These are phyloP conservation scores for Plenodomus lindquistii DNA, from an alignment of 2,329 filamentous ascomycete genomes.

Conservation along the genomic window DNA sequence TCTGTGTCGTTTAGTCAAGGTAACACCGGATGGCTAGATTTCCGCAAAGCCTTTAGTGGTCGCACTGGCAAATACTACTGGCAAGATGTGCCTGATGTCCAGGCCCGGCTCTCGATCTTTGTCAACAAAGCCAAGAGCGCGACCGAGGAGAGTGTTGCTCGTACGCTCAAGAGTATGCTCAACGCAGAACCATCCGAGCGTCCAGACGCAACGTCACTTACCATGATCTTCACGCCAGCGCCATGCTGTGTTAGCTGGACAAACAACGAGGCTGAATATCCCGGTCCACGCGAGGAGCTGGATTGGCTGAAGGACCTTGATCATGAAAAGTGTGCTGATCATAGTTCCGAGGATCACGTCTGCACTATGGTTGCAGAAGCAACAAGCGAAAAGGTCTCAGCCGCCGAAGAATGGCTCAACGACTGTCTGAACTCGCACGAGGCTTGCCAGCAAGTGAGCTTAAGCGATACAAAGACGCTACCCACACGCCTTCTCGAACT, in stretches of 20 bases:
- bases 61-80: constrained; percentile 41
- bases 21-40: constrained; percentile 27
- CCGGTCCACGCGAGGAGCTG: constrained; percentile 38
- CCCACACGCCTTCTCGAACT: constrained; percentile 41
- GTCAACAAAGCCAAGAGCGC: constrained; percentile 19
- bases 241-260: constrained; percentile 44
- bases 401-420: constrained; percentile 34
- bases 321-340: constrained; percentile 21
- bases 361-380: not conserved
- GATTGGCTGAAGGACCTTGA: constrained; percentile 28
- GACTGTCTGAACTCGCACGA: constrained; percentile 33
- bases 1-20: constrained; percentile 26
- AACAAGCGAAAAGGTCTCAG: constrained; percentile 9
- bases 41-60: constrained; percentile 36
- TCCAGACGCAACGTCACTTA: constrained; percentile 35
- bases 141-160: constrained; percentile 28
- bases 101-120: constrained; percentile 29
- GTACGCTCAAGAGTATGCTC: constrained; percentile 39
- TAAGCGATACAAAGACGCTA: constrained; percentile 13
- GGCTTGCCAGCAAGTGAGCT: constrained; percentile 21
- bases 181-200: constrained; percentile 31
- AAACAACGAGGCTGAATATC: constrained; percentile 37
- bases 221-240: constrained; percentile 40
- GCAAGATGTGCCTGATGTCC: constrained; percentile 37
- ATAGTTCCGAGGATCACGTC: constrained; percentile 12